phyloP scores from a whole-genome alignment of 345 rosid genomes.

The Lagerstroemia speciosa region DNA sequence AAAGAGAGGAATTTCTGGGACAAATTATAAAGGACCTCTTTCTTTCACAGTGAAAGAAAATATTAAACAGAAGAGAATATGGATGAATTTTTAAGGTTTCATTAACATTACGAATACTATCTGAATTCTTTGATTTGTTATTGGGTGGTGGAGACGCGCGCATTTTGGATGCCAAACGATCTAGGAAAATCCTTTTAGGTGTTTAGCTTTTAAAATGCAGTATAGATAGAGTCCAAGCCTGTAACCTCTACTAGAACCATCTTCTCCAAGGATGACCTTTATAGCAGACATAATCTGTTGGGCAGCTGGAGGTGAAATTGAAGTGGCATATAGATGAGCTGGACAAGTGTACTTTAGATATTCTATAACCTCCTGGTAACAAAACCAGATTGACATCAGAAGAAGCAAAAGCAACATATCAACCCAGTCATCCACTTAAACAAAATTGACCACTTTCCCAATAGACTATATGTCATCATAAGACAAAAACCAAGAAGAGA shows the following conservation, averaged over 20 bases:
- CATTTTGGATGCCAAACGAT: background rate
- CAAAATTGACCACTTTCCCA: background rate
- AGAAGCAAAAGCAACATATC: background rate
- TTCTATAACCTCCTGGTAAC: constrained; percentile 62
- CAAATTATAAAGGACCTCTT: constrained; percentile 1
- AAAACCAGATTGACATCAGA: background rate
- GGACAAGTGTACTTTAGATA: constrained; percentile 68
- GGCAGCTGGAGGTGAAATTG: constrained; percentile 88
- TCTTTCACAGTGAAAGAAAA: too few species aligned
- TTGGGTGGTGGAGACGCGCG: background rate
- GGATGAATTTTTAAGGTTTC: too few species aligned
- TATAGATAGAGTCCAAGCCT: background rate
- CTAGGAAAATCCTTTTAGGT: background rate
- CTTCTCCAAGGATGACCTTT: constrained; percentile 86
- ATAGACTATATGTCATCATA: background rate
- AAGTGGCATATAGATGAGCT: constrained; percentile 93
- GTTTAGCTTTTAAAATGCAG: background rate
- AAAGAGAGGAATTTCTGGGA: background rate
- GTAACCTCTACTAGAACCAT: constrained; percentile 87
- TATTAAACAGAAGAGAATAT: background rate
- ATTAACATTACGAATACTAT: background rate
- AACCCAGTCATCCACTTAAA: background rate
- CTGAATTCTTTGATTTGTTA: background rate
- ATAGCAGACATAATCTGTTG: constrained; percentile 81
- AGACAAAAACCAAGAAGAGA: background rate